phyloP scores from a whole-genome alignment of 2,329 filamentous ascomycete species.

The Zymoseptoria passerinii region DNA sequence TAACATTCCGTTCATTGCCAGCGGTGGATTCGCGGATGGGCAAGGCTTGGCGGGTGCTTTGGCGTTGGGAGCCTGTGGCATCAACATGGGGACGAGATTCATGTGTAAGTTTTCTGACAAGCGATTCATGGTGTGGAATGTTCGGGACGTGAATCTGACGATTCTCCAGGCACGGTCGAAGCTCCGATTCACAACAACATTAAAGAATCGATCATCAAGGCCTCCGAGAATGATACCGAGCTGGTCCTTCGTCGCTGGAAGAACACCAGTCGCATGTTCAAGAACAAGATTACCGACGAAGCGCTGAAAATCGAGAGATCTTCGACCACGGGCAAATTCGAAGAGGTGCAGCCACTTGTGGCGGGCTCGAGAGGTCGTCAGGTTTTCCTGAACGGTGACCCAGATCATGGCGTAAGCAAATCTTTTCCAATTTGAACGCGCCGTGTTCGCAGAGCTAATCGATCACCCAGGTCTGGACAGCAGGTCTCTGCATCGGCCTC shows the following conservation, averaged over 20 bases:
- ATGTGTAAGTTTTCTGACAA: slow-evolving; percentile 64
- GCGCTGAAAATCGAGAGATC: slow-evolving; percentile 74
- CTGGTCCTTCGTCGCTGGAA: slow-evolving; percentile 80
- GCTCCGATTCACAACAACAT: slow-evolving; percentile 85
- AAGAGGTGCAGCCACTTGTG: slow-evolving; percentile 75
- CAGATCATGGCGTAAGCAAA: slow-evolving; percentile 74
- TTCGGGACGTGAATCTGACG: not conserved
- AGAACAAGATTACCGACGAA: slow-evolving; percentile 75
- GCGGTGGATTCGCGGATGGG: slow-evolving; percentile 87
- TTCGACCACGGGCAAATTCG: slow-evolving; percentile 75
- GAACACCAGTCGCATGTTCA: slow-evolving; percentile 80
- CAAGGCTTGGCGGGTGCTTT: slow-evolving; percentile 84
- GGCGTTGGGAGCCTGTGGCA: slow-evolving; percentile 76
- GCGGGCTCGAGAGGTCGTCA: slow-evolving; percentile 81
- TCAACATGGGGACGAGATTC: slow-evolving; percentile 97
- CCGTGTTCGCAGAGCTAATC: slow-evolving; percentile 27
- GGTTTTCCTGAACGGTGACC: slow-evolving; percentile 88
- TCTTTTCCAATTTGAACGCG: not conserved
- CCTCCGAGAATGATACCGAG: slow-evolving; percentile 81
- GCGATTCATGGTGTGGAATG: too few relatives aligned
- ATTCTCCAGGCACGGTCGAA: slow-evolving; percentile 47
- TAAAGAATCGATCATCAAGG: slow-evolving; percentile 81
- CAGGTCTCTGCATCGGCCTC: slow-evolving; percentile 73
- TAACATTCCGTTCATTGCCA: slow-evolving; percentile 82
- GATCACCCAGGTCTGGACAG: slow-evolving; percentile 73